phyloP scores from a whole-genome alignment of 1,139 yeast species.

The Fermentozyma sake region DNA sequence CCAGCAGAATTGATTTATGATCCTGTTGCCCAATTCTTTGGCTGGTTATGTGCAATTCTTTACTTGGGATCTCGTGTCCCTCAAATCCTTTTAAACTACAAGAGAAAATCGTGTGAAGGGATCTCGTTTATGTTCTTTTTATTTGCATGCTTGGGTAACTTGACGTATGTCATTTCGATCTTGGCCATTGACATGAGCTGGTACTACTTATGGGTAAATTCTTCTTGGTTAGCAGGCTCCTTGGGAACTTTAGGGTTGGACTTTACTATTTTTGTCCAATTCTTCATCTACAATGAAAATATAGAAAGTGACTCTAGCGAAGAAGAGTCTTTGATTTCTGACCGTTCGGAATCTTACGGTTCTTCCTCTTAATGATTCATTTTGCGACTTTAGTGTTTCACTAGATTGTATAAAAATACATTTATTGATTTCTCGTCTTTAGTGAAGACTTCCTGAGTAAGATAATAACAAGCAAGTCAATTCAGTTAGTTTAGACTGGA shows the following conservation, averaged over 20 bases:
- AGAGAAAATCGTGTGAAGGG: conserved; percentile 84
- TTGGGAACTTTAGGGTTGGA: conserved; percentile 84
- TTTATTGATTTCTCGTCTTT: too few species aligned
- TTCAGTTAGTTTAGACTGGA: too few species aligned
- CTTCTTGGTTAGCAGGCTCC: conserved; percentile 91
- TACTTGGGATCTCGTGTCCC: conserved; percentile 89
- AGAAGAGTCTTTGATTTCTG: conserved; percentile 6
- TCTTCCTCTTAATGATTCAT: too few species aligned
- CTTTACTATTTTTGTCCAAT: conserved; percentile 79
- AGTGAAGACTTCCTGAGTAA: too few species aligned
- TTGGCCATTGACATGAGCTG: conserved; percentile 68
- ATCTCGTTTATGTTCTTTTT: conserved; percentile 86
- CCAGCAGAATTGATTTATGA: conserved; percentile 52
- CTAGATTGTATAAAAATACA: too few species aligned
- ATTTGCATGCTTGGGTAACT: conserved; percentile 89
- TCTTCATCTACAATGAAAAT: conserved; percentile 65
- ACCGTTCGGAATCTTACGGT: too few species aligned
- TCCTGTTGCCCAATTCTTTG: conserved; percentile 79
- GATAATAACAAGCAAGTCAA: too few species aligned
- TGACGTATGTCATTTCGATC: conserved; percentile 83
- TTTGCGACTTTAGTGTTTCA: too few species aligned
- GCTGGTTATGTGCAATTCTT: conserved; percentile 84
- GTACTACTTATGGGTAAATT: conserved; percentile 70
- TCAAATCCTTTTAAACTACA: conserved; percentile 74
- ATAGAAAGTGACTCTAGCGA: conserved; percentile 8